phyloP scores from a whole-genome alignment of 192 early-diverging fungal species.

The Chytriomyces sp. region DNA sequence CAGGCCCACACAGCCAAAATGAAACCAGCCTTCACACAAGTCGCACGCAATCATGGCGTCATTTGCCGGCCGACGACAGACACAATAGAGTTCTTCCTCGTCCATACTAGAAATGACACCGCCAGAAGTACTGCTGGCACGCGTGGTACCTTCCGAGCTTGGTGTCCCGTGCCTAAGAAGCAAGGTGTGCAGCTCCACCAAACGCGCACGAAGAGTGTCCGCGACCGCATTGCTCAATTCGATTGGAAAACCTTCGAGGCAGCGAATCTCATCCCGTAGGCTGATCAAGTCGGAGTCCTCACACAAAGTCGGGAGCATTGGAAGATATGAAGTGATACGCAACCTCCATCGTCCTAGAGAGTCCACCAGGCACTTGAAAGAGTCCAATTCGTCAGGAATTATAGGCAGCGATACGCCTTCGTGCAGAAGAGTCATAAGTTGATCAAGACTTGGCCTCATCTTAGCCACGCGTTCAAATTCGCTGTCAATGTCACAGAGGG shows the following conservation, averaged over 20 bases:
- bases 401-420: constrained; percentile 24
- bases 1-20: constrained; percentile 73
- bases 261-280: background rate
- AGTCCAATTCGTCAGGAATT: constrained; percentile 24
- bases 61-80: constrained; percentile 55
- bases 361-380: constrained; percentile 13
- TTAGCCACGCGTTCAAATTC: background rate
- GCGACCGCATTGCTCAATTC: background rate
- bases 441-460: constrained; percentile 17
- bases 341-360: constrained; percentile 21
- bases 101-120: background rate
- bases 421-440: constrained; percentile 22
- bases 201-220: background rate
- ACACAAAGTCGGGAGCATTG: background rate
- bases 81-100: constrained; percentile 52
- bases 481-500: constrained; percentile 30
- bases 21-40: constrained; percentile 74
- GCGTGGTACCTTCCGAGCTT: background rate
- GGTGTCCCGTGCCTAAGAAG: constrained; percentile 20
- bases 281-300: background rate
- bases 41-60: constrained; percentile 80
- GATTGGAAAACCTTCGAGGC: constrained; percentile 16
- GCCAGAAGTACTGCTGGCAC: background rate
- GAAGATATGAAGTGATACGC: background rate
- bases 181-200: background rate